Evolutionary conservation across 306 rosid genomes (phyloP), one percentile per base, ranked within the genome.

Genomic region (Malus asiatica): DNA sequence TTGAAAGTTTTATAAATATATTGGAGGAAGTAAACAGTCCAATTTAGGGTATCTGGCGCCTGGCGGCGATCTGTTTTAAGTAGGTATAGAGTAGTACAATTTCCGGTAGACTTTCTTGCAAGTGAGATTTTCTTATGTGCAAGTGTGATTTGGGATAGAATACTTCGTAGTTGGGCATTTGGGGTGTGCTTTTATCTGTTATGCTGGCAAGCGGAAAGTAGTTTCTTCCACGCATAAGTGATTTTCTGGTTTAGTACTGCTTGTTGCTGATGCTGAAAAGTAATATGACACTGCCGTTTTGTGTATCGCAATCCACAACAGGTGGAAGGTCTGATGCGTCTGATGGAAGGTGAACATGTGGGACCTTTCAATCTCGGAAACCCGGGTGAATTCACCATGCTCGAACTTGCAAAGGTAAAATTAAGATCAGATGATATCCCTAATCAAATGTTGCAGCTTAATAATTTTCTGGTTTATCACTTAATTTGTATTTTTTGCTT

Each of bases 321-420:
- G 99, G 99, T 95, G 79, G 99, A 95, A 85, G 99, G 99, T 83
- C 83, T 95, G 75, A 95, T 95, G 84, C 90, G 97, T 66, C 93
- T 95, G 7, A 95, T 95, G 99, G 99, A 92, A 87, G 99, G 99
- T 66, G 97, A 95, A 84, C 97, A 95, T 48, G 97, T 92, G 30
- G 99, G 99, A 66, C 99, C 99, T 66, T 95, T 95, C 87, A 95
- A 95, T 80, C 97, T 95, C 2, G 99, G 99, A 32, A 95, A 95
- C 44, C 99, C 99, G 1, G 99, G 99, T 76, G 99, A 95, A 90
- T 95, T 95, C 85, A 95, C 99, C 70, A 95, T 95, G 99, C 97
- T 95, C 67, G 97, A 95, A 81, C 99, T 95, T 73, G 99, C 99
- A 75, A 90, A 89, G 92, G 99, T 95, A 83, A 53, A 53, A 51